Conservation (phyloP, 2,329 filamentous ascomycete genomes). For the Blumeria hordei region DNA sequence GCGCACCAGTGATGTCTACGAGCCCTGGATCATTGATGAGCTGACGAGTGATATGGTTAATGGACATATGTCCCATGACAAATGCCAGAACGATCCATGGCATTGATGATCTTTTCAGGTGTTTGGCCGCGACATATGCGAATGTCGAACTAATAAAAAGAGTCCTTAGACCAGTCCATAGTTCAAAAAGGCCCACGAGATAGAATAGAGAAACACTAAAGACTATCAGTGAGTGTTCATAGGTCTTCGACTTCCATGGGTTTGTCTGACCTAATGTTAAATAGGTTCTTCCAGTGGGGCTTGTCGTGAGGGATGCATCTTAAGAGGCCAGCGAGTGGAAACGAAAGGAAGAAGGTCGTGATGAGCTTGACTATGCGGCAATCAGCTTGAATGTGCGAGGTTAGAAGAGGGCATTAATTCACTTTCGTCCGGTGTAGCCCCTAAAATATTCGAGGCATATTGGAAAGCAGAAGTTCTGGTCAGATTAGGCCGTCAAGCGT, state of each 20-base stretch:
- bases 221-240: constrained; percentile 4
- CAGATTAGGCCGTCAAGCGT: constrained; percentile 5
- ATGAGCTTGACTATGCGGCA: constrained; percentile 60
- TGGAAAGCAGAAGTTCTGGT: constrained; percentile 28
- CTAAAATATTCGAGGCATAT: constrained; percentile 29
- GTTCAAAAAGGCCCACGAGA: constrained; percentile 73
- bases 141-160: constrained; percentile 56
- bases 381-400: not conserved
- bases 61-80: constrained; percentile 83
- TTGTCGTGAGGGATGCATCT: constrained; percentile 75
- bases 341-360: constrained; percentile 72
- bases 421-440: constrained; percentile 42
- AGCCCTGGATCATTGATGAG: constrained; percentile 36
- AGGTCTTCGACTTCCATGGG: not conserved
- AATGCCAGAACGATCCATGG: constrained; percentile 91
- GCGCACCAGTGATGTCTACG: constrained; percentile 79
- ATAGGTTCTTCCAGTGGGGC: constrained; percentile 68
- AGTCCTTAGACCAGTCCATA: constrained; percentile 67
- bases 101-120: constrained; percentile 75
- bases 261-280: constrained; percentile 35
- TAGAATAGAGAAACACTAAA: constrained; percentile 63
- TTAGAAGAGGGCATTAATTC: not conserved
- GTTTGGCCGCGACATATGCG: constrained; percentile 64
- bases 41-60: constrained; percentile 71
- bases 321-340: constrained; percentile 66